Evolutionary conservation across 345 rosid genomes (phyloP), one percentile per base, ranked within the genome.

Genomic region (Lagerstroemia speciosa): DNA sequence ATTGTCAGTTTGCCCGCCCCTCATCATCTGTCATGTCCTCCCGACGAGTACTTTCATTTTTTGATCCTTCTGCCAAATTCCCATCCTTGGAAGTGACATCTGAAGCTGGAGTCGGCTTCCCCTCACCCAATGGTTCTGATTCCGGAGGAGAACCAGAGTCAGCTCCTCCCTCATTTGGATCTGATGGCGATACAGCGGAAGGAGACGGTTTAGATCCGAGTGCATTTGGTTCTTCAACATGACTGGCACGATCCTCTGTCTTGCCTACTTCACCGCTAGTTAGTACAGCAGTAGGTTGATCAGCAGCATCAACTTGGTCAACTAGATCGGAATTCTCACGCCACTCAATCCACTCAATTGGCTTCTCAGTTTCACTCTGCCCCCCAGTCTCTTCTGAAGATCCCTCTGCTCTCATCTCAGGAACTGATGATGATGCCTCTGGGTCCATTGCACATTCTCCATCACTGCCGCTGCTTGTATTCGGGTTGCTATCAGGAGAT

Each of bases 271-370:
- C 84, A 41, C 84, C 85, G 65, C 80, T 84, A 43, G 82, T 71
- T 27, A 58, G 7, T 30, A 9, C 33, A 50, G 78, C 24, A 64
- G 43, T 50, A 40, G 75, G 65, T 66, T 81, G 67, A 71, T 79
- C 83, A 53, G 74, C 81, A 30, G 82, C 50, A 52, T 68, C 75
- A 15, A 84, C 67, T 71, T 84, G 81, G 50, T 80, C 79, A 67
- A 67, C 66, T 65, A 81, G 66, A 78, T 87, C 88, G 0, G 85
- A 79, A 52, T 81, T 86, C 78, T 90, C 95, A 73, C 89, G 82
- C 98, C 95, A 92, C 67, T 90, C 95, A 58, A 89, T 96, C 96
- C 92, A 88, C 19, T 69, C 83, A 32, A 88, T 82, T 45, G 86
- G 81, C 67, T 82, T 84, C 63, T 83, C 96, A 74, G 77, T 73